Evolutionary conservation across 257 asterid species (phyloP), one percentile per base, ranked within the genome.

Genomic region (Hygrophila difformis): DNA sequence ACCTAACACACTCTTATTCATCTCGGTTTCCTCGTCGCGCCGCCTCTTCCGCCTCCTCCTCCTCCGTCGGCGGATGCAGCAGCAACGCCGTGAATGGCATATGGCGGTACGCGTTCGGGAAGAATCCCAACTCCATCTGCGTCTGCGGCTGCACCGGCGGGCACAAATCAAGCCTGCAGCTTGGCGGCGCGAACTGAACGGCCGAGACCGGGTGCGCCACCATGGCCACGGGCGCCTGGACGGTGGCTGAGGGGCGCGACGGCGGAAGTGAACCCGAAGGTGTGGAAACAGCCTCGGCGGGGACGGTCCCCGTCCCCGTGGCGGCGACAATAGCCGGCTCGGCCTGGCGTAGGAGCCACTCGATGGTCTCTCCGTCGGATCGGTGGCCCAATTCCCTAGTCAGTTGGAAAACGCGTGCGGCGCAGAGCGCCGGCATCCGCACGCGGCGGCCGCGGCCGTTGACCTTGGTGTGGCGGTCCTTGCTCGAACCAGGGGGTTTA

Each of bases 391-490:
- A 69, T 49, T 87, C 95, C 44, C 69, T 53, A 8, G 97, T 87
- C 1, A 87, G 83, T 66, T 84, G 97, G 60, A 83, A 87, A 0
- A 84, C 65, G 0, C 95, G 79, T 49, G 95, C 91, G 35, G 97
- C 97, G 44, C 79, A 70, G 17, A 75, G 63, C 1, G 82, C 72
- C 18, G 97, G 95, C 74, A 87, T 55, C 50, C 97, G 67, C 10
- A 87, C 82, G n/a, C 97, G 81, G 52, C 95, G 79, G 21, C 89
- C 86, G 24, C 95, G 74, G 3, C 97, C 97, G 65, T 87, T 78
- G 12, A 87, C 93, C 72, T 87, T 87, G 6, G 72, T 62, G 73
- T 83, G 97, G 42, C 97, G 94, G 53, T 81, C 97, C 20, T 60
- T 76, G 19, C 12, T 39, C 12, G 76, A 18, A 15, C 26, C 23